A percentile compares a stretch with the other conserved stretches of the same genome.
Evolutionary conservation across 176 grass and related monocot genomes (phyloP).

Genomic region (Dactylis glomerata): DNA sequence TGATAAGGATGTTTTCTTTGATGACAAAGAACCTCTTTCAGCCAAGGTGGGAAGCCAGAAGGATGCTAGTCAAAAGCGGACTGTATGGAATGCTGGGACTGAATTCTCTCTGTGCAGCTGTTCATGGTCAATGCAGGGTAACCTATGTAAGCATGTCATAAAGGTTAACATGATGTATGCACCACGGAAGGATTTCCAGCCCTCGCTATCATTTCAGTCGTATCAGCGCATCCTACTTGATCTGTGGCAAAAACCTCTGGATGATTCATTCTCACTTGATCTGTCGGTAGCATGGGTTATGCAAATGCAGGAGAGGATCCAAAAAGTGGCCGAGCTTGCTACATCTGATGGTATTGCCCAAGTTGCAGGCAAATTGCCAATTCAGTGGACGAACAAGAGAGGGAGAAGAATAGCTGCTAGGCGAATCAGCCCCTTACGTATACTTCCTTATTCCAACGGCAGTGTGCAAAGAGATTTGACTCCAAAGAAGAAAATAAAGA

Average conservation of each 20-base stretch:
- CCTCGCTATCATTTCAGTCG: conserved; percentile 53
- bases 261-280: conserved; percentile 80
- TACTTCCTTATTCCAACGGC: conserved; percentile 33
- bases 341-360: conserved; percentile 51
- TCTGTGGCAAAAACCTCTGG: conserved; percentile 63
- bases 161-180: conserved; percentile 72
- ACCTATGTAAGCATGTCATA: conserved; percentile 87
- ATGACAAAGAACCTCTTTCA: conserved; percentile 41
- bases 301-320: conserved; percentile 79
- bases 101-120: conserved; percentile 83
- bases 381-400: conserved; percentile 76
- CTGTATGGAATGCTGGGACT: conserved; percentile 69
- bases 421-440: conserved; percentile 16
- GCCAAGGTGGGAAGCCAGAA: conserved; percentile 70
- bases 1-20: conserved; percentile 55
- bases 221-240: conserved; percentile 66
- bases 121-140: conserved; percentile 81
- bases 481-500: conserved; percentile 59
- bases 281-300: conserved; percentile 66
- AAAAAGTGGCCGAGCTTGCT: conserved; percentile 55
- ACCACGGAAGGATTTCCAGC: conserved; percentile 34
- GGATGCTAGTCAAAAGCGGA: conserved; percentile 45
- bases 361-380: conserved; percentile 53
- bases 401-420: conserved; percentile 54
- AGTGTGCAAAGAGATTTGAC: conserved; percentile 34